Base-by-base conservation (phyloP, 768 basidiomycete species). In the Lactarius indigo region DNA sequence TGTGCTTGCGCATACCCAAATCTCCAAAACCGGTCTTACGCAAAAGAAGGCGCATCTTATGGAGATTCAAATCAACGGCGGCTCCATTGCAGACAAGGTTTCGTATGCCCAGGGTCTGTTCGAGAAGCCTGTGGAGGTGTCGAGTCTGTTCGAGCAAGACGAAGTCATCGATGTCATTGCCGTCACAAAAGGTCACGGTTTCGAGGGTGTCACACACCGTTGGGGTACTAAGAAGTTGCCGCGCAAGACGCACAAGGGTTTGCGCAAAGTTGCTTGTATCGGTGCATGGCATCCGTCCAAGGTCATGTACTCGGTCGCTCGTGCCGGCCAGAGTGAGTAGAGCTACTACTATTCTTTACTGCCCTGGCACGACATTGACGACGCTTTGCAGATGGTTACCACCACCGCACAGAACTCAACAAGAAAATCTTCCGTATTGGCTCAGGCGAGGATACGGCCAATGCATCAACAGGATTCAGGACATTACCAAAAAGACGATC, bases 301-400 rank as follows among this genome's bases (percentile, higher is more conserved):
- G 82, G 97, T 99, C 87, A 98, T 98, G 96, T 98, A 94, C 88
- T 96, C 95, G n/a, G 97, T 99, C 74, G 97, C 96, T 68, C 96
- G 97, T 85, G 96, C 97, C 73, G 97, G 97, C 92, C 96, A 98
- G 91, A 92, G 91, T 94, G 78, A 73, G 93, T 84, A 66, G 75
- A 65, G 61, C 6, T 23, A 30, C 60, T 37, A 41, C 59, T n/a
- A 57, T 15, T 26, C 37, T 26, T 26, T 54, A 2, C 55, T 39
- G 57, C 31, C 31, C 30, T 23, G 18, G 20, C 15, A 58, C 54
- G n/a, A 66, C 12, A 54, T 57, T 30, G 31, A 64, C 42, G 42
- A 73, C 61, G 64, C 37, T 15, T 15, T 54, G 37, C 68, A 93
- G 91, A 95, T 76, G 94, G 94, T 70, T 95, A 94, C 82, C 94